A percentile compares a stretch with the other conserved stretches of the same genome.
These are phyloP conservation scores for Aspergillus wentii DNA, from an alignment of 495 filamentous ascomycete genomes.

Conservation along the genomic window DNA sequence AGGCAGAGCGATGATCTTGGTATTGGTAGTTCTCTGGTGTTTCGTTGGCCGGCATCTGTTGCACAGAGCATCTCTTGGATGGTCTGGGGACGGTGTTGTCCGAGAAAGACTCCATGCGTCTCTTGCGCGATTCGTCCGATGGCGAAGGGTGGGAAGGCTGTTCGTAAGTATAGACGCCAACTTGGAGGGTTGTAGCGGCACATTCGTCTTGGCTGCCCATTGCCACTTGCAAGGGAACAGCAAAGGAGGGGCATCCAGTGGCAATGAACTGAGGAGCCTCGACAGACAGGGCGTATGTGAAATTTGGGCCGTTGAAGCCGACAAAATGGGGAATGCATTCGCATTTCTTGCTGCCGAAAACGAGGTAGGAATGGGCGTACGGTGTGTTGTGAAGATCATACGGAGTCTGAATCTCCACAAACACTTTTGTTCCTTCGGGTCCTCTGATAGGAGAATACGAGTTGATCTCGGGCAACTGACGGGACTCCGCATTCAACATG, in stretches of 20 bases:
- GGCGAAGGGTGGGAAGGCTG: conserved; percentile 34
- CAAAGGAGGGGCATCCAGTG: conserved; percentile 61
- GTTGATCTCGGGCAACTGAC: conserved; percentile 52
- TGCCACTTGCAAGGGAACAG: conserved; percentile 67
- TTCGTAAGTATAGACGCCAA: conserved; percentile 75
- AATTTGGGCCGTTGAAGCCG: conserved; percentile 50
- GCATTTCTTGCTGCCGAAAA: conserved; percentile 70
- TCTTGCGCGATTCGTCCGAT: conserved; percentile 39
- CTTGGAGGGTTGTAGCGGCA: conserved; percentile 56
- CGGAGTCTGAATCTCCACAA: conserved; percentile 66
- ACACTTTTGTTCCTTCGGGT: conserved; percentile 59
- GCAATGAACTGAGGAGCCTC: conserved; percentile 65
- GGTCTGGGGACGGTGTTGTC: conserved; percentile 31
- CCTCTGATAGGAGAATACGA: conserved; percentile 66
- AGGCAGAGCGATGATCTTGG: conserved; percentile 21
- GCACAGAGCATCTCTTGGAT: conserved; percentile 40
- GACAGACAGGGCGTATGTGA: conserved; percentile 67
- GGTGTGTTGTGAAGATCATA: conserved; percentile 63
- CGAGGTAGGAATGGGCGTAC: conserved; percentile 55
- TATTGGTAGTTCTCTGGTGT: conserved; percentile 32
- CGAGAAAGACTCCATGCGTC: conserved; percentile 47
- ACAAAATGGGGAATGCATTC: conserved; percentile 58
- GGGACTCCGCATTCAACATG: conserved; percentile 25
- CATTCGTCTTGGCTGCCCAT: conserved; percentile 64
- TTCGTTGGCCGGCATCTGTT: conserved; percentile 37